Conservation (phyloP, 1,139 yeast genomes). For the Protomyces gravidus region DNA sequence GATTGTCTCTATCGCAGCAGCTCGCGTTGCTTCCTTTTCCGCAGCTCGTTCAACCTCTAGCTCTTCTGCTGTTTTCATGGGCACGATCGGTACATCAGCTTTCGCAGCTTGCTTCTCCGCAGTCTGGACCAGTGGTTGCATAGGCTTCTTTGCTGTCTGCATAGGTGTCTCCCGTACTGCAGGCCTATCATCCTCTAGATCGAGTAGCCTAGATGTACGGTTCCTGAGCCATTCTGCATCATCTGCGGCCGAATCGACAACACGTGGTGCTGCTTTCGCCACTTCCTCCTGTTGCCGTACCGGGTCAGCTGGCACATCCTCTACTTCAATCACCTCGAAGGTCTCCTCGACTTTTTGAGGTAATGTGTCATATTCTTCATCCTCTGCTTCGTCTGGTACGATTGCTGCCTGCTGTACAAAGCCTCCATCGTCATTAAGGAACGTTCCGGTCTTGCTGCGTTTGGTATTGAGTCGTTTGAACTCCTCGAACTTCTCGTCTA, state of each 20-base stretch:
- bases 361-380: slow-evolving; percentile 36
- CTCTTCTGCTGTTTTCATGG: slow-evolving; percentile 23
- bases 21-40: slow-evolving; percentile 29
- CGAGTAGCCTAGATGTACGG: slow-evolving; percentile 21
- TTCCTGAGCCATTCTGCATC: slow-evolving; percentile 30
- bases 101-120: too few relatives aligned
- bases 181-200: slow-evolving; percentile 35
- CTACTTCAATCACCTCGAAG: slow-evolving; percentile 33
- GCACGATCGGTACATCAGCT: neutral
- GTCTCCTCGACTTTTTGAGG: slow-evolving; percentile 33
- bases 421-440: slow-evolving; percentile 65
- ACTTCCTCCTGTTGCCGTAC: neutral
- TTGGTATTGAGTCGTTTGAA: slow-evolving; percentile 81
- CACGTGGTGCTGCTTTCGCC: neutral
- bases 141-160: neutral
- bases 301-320: neutral
- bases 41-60: slow-evolving; percentile 35
- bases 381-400: slow-evolving; percentile 33
- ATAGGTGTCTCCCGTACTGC: neutral
- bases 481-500: slow-evolving; percentile 70
- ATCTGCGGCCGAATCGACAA: slow-evolving; percentile 12
- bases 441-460: slow-evolving; percentile 56
- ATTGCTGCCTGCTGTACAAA: slow-evolving; percentile 29
- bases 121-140: neutral
- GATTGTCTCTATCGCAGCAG: slow-evolving; percentile 49